phyloP scores from a whole-genome alignment of 805 yeast genomes.

The Zygoascus flipseniorum region DNA sequence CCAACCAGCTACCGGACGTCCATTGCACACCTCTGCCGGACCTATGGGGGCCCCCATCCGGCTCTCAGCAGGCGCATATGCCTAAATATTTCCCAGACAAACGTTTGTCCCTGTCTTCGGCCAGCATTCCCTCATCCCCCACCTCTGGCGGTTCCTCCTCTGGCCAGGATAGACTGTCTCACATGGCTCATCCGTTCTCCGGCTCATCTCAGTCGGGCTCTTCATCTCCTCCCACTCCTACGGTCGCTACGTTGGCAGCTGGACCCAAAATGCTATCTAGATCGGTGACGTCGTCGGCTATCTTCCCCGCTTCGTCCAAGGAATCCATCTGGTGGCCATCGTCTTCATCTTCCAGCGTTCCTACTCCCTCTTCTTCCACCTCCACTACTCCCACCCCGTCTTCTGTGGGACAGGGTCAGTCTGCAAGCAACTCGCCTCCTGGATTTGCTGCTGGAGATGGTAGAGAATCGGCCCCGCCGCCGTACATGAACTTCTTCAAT shows the following conservation, averaged over 20 bases:
- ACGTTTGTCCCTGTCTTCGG: not conserved
- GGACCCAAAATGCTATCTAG: not conserved
- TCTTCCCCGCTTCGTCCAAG: slow-evolving; percentile 6
- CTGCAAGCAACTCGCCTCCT: not conserved
- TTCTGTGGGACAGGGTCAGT: not conserved
- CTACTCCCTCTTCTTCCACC: slow-evolving; percentile 11
- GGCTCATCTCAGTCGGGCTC: not conserved
- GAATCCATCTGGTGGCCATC: slow-evolving; percentile 3
- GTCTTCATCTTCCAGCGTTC: slow-evolving; percentile 3
- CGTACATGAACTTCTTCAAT: not conserved
- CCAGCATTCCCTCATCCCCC: not conserved
- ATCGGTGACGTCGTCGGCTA: not conserved
- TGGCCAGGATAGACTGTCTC: not conserved
- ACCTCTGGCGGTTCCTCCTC: not conserved
- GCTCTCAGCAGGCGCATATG: not conserved
- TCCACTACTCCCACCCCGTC: slow-evolving; percentile 9
- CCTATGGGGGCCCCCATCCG: slow-evolving; percentile 6
- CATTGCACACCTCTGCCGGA: slow-evolving; percentile 8
- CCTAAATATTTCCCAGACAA: not conserved
- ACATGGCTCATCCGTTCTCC: not conserved
- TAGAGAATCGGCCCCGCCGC: not conserved
- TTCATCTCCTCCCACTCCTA: not conserved
- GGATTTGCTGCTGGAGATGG: slow-evolving; percentile 4
- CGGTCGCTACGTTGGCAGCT: not conserved
- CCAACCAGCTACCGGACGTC: slow-evolving; percentile 1